Percentiles rank a stretch among this genome's conserved stretches.
phyloP scores from a whole-genome alignment of 2,329 filamentous ascomycete species.

The Colletotrichum simmondsii region DNA sequence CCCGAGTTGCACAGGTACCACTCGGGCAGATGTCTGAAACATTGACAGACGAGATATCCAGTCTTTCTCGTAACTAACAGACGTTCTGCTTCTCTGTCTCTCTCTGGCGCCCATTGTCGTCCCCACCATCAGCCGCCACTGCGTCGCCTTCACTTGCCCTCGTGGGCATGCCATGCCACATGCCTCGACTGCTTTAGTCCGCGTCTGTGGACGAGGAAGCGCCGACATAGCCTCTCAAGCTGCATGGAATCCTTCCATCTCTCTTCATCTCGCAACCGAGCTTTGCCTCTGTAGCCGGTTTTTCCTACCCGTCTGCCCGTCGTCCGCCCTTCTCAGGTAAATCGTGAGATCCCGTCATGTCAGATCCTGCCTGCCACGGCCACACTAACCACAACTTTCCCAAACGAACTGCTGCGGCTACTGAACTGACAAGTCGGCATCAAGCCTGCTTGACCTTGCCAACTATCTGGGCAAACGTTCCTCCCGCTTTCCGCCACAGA shows the following conservation, averaged over 20 bases:
- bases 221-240: constrained; percentile 32
- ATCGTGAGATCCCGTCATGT: background rate
- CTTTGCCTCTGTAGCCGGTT: constrained; percentile 18
- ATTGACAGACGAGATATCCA: constrained; percentile 34
- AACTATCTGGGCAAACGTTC: constrained; percentile 2
- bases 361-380: constrained; percentile 1
- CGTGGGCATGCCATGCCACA: constrained; percentile 23
- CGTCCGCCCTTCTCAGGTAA: background rate
- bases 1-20: constrained; percentile 24
- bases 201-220: constrained; percentile 26
- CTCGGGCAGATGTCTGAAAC: constrained; percentile 34
- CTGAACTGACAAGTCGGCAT: constrained; percentile 4
- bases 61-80: constrained; percentile 26
- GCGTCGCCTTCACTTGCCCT: constrained; percentile 22
- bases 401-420: constrained; percentile 24
- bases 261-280: constrained; percentile 31
- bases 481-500: constrained; percentile 15
- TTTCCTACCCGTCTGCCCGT: constrained; percentile 4
- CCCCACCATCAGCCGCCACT: background rate
- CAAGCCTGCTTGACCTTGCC: constrained; percentile 22
- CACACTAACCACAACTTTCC: constrained; percentile 1
- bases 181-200: constrained; percentile 27
- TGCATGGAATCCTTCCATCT: constrained; percentile 34
- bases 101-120: background rate
- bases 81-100: background rate